Conservation (phyloP, 2,329 filamentous ascomycete species). For the Celoporthe dispersa region DNA sequence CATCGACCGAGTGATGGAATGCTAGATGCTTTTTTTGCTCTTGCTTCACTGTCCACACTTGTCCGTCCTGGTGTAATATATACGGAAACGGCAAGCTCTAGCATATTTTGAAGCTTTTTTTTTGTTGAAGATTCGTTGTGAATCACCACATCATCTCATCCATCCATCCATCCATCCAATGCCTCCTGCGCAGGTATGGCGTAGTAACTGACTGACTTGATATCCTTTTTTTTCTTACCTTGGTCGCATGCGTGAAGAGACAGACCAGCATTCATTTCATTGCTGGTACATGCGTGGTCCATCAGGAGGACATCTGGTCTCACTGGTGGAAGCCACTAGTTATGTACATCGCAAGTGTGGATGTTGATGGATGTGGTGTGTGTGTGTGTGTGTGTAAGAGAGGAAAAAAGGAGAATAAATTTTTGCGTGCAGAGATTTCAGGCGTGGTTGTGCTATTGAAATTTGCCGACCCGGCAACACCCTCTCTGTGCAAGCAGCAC, state of each 20-base stretch:
- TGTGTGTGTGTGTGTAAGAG: neutral
- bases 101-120: constrained; percentile 60
- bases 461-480: neutral
- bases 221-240: neutral
- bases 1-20: constrained; percentile 40
- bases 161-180: neutral
- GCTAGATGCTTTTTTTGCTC: constrained; percentile 52
- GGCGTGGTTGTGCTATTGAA: neutral
- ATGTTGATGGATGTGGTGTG: neutral
- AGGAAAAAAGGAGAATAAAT: neutral
- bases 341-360: constrained; percentile 3
- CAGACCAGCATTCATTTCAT: constrained; percentile 1
- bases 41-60: constrained; percentile 75
- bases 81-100: constrained; percentile 67
- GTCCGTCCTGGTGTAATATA: constrained; percentile 55
- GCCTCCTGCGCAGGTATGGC: neutral
- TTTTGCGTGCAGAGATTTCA: constrained; percentile 22
- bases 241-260: neutral
- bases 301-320: neutral
- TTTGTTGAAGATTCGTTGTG: neutral
- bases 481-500: neutral
- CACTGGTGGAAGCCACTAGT: neutral
- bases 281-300: neutral
- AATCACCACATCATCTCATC: neutral
- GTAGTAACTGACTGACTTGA: neutral